Conservation (phyloP, 148 eudicot species). For the Dysphania ambrosioides region DNA sequence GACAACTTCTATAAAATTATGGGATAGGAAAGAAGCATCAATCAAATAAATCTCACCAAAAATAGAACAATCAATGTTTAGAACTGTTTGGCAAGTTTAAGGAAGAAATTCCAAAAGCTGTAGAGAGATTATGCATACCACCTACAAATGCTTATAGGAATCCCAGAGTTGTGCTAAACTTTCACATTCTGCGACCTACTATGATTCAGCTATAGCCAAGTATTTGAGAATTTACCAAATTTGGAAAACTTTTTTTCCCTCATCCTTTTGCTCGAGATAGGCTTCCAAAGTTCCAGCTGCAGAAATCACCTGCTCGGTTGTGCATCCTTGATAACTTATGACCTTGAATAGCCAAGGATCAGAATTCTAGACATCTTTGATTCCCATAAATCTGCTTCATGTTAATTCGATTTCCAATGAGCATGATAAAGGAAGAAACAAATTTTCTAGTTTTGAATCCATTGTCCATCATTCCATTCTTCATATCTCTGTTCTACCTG, state of each 20-base stretch:
- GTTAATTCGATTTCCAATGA: not conserved
- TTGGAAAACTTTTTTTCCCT: too few species aligned
- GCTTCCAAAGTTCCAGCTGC: not conserved
- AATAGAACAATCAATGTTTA: not conserved
- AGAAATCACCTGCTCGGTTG: not conserved
- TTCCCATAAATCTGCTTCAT: not conserved
- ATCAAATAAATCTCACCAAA: slow-evolving; percentile 13
- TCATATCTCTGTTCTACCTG: slow-evolving; percentile 7
- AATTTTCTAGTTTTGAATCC: slow-evolving; percentile 6
- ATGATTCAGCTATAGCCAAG: not conserved
- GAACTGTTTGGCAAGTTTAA: not conserved
- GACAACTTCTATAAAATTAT: slow-evolving; percentile 19
- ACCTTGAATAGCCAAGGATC: not conserved
- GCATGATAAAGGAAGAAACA: slow-evolving; percentile 10
- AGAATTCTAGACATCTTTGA: not conserved
- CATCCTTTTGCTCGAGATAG: too few species aligned
- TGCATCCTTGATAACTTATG: not conserved
- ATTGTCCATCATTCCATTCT: slow-evolving; percentile 12
- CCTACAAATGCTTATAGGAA: not conserved
- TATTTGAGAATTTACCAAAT: too few species aligned
- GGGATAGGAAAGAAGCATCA: not conserved
- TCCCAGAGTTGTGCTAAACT: not conserved
- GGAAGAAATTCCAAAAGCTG: not conserved
- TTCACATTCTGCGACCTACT: not conserved
- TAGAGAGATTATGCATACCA: slow-evolving; percentile 3